Evolutionary conservation across 495 filamentous ascomycete genomes (phyloP).

Genomic region (Immersiella caudata): DNA sequence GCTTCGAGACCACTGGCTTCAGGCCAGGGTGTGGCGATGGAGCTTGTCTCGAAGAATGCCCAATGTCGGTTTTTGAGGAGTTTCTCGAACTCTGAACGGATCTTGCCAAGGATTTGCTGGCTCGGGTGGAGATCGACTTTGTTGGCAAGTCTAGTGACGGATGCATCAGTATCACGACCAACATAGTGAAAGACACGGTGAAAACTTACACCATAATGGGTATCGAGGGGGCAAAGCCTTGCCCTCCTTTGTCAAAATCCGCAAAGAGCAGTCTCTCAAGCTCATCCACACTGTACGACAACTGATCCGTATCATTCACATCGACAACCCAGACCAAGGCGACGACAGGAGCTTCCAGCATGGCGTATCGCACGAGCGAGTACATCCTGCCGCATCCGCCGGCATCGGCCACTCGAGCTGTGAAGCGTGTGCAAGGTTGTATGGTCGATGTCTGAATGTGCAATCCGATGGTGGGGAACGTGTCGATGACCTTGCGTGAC

Average conservation of each 20-base stretch:
- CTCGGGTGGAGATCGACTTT: constrained; percentile 1
- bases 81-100: neutral
- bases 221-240: neutral
- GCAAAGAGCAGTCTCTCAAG: neutral
- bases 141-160: neutral
- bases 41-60: neutral
- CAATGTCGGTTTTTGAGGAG: neutral
- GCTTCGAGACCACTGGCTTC: neutral
- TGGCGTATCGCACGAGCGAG: neutral
- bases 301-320: neutral
- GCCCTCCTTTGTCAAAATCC: neutral
- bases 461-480: neutral
- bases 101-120: neutral
- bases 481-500: neutral
- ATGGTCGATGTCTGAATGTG: neutral
- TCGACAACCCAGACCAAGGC: constrained; percentile 3
- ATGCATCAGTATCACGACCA: neutral
- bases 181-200: neutral
- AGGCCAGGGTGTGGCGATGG: neutral
- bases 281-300: neutral
- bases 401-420: neutral
- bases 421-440: neutral
- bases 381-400: neutral
- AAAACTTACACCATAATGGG: neutral
- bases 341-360: neutral